These are phyloP conservation scores for Fusarium avenaceum DNA, from an alignment of 2,329 filamentous ascomycete species.

Conservation along the genomic window DNA sequence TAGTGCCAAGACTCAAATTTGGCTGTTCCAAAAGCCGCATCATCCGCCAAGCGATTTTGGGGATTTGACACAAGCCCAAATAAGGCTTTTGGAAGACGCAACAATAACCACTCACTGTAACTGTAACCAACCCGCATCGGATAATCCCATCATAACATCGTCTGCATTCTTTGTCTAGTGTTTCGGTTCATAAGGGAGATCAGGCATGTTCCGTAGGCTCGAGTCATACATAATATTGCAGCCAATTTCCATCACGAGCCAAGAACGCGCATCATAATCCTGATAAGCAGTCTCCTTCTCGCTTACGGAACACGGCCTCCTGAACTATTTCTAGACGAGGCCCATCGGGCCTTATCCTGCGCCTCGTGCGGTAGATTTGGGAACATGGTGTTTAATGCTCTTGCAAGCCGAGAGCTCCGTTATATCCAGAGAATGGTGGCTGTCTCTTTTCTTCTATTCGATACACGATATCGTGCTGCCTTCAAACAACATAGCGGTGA, in stretches of 20 bases:
- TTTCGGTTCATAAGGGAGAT: not conserved
- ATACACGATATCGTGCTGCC: not conserved
- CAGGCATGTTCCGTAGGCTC: conserved; percentile 2
- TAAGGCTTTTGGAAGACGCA: conserved; percentile 11
- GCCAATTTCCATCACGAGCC: conserved; percentile 23
- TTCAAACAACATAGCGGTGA: conserved; percentile 15
- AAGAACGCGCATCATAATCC: conserved; percentile 28
- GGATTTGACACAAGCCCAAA: conserved; percentile 18
- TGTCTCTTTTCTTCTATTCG: not conserved
- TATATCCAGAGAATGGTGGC: not conserved
- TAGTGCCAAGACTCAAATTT: conserved; percentile 46
- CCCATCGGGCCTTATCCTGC: conserved; percentile 23
- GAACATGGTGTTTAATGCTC: not conserved
- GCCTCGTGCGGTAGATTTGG: conserved; percentile 15
- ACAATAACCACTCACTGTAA: not conserved
- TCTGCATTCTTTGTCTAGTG: not conserved
- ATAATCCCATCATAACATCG: not conserved
- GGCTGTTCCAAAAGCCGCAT: conserved; percentile 47
- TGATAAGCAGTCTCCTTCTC: conserved; percentile 24
- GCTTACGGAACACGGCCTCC: conserved; percentile 28
- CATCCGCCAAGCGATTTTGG: conserved; percentile 41
- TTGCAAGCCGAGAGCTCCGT: conserved; percentile 20
- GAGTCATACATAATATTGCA: conserved; percentile 1
- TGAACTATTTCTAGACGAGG: conserved; percentile 35
- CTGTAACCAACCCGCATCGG: not conserved